Evolutionary conservation across 1,284 basidiomycete genomes (phyloP).

Genomic region (Ceratobasidium sp.): DNA sequence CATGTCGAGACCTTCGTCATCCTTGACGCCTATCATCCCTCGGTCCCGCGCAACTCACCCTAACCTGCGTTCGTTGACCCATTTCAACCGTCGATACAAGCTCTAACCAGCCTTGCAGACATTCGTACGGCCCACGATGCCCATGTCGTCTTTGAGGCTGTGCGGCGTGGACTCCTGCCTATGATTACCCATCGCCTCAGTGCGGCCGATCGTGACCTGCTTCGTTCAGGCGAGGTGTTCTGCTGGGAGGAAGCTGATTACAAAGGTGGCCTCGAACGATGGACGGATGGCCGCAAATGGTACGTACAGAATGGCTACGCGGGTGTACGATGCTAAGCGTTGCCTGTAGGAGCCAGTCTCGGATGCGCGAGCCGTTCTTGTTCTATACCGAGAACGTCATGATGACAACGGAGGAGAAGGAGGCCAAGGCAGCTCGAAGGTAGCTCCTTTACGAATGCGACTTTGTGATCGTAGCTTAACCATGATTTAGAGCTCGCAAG

Average conservation of each 20-base stretch:
- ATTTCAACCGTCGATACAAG: not conserved
- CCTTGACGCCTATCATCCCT: conserved; percentile 30
- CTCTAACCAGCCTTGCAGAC: conserved; percentile 23
- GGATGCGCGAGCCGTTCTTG: conserved; percentile 44
- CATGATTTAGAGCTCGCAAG: conserved; percentile 37
- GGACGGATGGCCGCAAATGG: conserved; percentile 44
- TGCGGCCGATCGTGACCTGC: conserved; percentile 41
- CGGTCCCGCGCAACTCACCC: conserved; percentile 39
- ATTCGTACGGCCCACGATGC: conserved; percentile 42
- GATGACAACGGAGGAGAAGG: conserved; percentile 42
- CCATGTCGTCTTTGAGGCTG: conserved; percentile 42
- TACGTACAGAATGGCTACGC: not conserved
- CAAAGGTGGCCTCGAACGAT: conserved; percentile 43
- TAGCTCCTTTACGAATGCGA: not conserved
- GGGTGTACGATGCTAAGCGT: not conserved
- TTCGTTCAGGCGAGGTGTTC: conserved; percentile 41
- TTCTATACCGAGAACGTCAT: conserved; percentile 43
- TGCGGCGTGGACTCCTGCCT: conserved; percentile 39
- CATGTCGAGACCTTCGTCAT: conserved; percentile 29
- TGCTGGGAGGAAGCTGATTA: conserved; percentile 43
- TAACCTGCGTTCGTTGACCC: conserved; percentile 39
- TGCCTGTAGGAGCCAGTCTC: conserved; percentile 37
- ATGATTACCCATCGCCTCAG: conserved; percentile 41
- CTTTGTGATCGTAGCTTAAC: not conserved
- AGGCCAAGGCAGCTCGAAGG: conserved; percentile 35